Conservation (phyloP, 1,284 basidiomycete species). For the Puccinia hordei region DNA sequence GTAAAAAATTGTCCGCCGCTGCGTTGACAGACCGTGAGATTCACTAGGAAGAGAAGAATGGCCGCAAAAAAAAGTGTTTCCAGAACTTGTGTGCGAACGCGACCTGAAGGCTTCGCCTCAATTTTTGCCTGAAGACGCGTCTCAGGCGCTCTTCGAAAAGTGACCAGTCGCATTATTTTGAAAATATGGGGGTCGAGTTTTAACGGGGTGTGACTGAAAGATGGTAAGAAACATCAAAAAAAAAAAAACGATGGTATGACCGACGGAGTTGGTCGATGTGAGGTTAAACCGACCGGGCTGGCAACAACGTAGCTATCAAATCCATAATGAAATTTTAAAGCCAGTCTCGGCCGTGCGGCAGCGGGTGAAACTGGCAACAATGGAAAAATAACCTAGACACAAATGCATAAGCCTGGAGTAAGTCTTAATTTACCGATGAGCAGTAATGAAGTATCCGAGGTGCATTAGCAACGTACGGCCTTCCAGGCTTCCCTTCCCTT, state of each 20-base stretch:
- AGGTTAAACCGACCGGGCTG: too few relatives aligned
- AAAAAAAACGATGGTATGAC: neutral
- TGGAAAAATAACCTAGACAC: too few relatives aligned
- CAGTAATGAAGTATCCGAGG: too few relatives aligned
- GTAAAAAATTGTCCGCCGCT: slow-evolving; percentile 42
- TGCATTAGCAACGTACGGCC: too few relatives aligned
- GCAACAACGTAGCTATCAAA: too few relatives aligned
- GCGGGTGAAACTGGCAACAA: too few relatives aligned
- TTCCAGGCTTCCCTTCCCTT: too few relatives aligned
- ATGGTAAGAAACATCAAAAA: neutral
- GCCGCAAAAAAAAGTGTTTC: slow-evolving; percentile 5
- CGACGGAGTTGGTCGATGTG: neutral
- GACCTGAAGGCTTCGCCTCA: neutral
- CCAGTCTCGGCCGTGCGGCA: too few relatives aligned
- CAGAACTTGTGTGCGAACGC: neutral
- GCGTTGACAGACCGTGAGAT: slow-evolving; percentile 18
- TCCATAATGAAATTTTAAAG: too few relatives aligned
- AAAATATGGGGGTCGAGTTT: neutral
- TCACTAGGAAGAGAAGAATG: neutral
- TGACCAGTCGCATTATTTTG: neutral
- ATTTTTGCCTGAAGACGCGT: neutral
- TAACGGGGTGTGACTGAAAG: neutral
- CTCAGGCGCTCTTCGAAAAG: neutral
- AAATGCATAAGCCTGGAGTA: too few relatives aligned
- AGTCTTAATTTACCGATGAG: too few relatives aligned